These are phyloP conservation scores for Malus orientalis DNA, from an alignment of 306 rosid species.

Conservation along the genomic window DNA sequence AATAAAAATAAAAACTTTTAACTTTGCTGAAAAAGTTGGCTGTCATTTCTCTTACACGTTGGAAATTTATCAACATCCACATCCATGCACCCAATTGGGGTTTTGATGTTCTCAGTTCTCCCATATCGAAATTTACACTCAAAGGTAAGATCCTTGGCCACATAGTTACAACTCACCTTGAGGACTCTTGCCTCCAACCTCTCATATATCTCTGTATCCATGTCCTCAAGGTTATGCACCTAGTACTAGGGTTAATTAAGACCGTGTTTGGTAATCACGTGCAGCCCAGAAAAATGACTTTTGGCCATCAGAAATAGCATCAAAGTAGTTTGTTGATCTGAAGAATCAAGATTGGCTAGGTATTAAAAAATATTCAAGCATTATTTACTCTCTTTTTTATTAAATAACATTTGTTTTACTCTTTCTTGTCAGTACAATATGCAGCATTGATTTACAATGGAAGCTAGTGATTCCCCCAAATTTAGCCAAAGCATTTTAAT, in stretches of 20 bases:
- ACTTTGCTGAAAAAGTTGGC: background rate
- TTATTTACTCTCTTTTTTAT: background rate
- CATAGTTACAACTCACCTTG: background rate
- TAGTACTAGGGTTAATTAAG: slow-evolving; percentile 4
- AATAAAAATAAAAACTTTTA: no score
- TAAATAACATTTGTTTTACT: background rate
- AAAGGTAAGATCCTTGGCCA: background rate
- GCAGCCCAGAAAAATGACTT: background rate
- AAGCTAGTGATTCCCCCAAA: background rate
- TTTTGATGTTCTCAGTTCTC: slow-evolving; percentile 1
- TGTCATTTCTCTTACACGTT: background rate
- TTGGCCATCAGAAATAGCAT: slow-evolving; percentile 2
- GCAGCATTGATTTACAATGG: background rate
- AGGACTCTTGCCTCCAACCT: background rate
- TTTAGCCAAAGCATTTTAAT: background rate
- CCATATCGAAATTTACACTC: background rate
- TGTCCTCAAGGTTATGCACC: background rate
- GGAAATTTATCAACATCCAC: slow-evolving; percentile 10
- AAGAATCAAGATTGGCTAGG: background rate
- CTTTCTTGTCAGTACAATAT: background rate
- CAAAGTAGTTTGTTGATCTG: background rate
- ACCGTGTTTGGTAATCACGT: background rate
- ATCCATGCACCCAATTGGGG: slow-evolving; percentile 23
- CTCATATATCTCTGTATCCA: background rate
- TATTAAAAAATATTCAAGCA: background rate